phyloP scores from a whole-genome alignment of 371 early-diverging fungal species.

The Entomophthora muscae region DNA sequence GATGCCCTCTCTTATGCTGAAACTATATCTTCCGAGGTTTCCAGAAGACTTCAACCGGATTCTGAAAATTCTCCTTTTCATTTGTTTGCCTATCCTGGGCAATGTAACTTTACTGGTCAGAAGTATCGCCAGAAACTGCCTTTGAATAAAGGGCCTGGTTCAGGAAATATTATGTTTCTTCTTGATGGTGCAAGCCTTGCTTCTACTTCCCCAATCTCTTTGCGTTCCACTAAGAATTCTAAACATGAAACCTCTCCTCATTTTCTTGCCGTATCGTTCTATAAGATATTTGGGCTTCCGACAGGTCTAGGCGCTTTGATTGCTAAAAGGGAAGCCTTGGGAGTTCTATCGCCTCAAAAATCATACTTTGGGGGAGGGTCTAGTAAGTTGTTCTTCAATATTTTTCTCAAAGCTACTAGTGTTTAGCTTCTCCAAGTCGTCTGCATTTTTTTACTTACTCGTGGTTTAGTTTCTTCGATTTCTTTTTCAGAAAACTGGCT shows the following conservation, averaged over 20 bases:
- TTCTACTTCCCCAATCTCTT: constrained; percentile 26
- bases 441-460: no score
- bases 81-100: constrained; percentile 51
- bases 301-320: constrained; percentile 55
- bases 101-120: constrained; percentile 56
- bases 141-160: constrained; percentile 11
- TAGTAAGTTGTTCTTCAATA: no score
- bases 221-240: constrained; percentile 14
- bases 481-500: constrained; percentile 25
- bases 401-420: no score
- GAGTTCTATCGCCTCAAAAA: constrained; percentile 19
- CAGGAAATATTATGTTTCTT: constrained; percentile 22
- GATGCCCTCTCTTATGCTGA: neutral
- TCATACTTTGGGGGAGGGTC: constrained; percentile 56
- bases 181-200: constrained; percentile 46
- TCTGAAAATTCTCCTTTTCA: constrained; percentile 14
- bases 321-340: constrained; percentile 22
- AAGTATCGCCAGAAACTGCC: constrained; percentile 37
- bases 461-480: constrained; percentile 18
- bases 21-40: neutral
- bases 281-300: constrained; percentile 68
- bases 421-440: no score
- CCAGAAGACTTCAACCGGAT: neutral
- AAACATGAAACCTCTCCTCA: constrained; percentile 23
- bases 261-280: constrained; percentile 47